These are phyloP conservation scores for Hirsutella rhossiliensis DNA, from an alignment of 2,329 filamentous ascomycete genomes.

Conservation along the genomic window DNA sequence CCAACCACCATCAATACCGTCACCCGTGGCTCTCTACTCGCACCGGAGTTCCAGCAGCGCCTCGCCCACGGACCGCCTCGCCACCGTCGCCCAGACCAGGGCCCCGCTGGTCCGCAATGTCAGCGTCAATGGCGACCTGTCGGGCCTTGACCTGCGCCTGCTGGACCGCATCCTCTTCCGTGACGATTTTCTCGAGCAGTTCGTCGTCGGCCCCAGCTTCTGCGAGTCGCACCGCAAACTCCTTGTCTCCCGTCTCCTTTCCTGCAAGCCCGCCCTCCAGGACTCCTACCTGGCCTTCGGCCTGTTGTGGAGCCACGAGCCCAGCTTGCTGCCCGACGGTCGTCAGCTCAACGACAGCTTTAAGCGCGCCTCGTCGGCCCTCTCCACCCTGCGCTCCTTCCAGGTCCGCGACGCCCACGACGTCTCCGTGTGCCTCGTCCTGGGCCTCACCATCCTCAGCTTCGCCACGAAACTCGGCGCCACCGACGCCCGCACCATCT, in stretches of 20 bases:
- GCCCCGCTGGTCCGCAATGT: background rate
- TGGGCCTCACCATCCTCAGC: conserved; percentile 9
- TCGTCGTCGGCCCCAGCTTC: conserved; percentile 12
- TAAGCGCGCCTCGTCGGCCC: conserved; percentile 8
- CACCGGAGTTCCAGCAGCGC: background rate
- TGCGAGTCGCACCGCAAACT: conserved; percentile 6
- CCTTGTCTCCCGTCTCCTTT: conserved; percentile 5
- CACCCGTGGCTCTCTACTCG: no score
- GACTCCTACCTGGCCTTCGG: conserved; percentile 1
- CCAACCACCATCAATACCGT: no score
- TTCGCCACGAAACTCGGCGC: conserved; percentile 7
- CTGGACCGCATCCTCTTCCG: conserved; percentile 3
- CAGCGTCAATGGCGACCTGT: background rate
- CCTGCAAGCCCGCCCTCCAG: background rate
- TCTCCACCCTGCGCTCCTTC: conserved; percentile 6
- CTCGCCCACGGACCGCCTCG: background rate
- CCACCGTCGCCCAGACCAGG: background rate
- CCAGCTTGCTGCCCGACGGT: background rate
- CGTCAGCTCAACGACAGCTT: conserved; percentile 3
- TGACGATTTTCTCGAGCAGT: conserved; percentile 7
- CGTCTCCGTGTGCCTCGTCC: conserved; percentile 8
- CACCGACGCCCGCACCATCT: conserved; percentile 6
- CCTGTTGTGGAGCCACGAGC: conserved; percentile 1
- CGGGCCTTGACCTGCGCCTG: background rate
- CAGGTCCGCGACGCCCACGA: conserved; percentile 2